phyloP scores from a whole-genome alignment of 768 basidiomycete species.

The Leccinellum rugosiceps region DNA sequence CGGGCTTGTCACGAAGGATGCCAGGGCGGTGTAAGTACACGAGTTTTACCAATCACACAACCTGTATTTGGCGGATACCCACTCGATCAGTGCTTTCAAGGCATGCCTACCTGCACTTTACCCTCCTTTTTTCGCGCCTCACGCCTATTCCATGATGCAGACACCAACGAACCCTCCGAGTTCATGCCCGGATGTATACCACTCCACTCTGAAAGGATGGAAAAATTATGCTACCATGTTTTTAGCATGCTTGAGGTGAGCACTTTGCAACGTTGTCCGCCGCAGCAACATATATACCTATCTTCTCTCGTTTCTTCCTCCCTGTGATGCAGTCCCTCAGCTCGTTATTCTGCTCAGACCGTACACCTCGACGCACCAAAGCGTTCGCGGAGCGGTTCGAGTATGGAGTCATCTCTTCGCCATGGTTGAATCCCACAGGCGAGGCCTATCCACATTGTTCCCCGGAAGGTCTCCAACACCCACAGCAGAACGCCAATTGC shows the following conservation, averaged over 20 bases:
- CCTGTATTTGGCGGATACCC: constrained; percentile 76
- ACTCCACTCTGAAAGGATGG: constrained; percentile 25
- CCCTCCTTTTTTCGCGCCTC: constrained; percentile 1
- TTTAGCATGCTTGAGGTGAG: constrained; percentile 37
- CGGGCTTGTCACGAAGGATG: neutral
- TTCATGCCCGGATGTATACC: constrained; percentile 55
- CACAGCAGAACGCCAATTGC: constrained; percentile 45
- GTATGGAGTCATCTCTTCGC: constrained; percentile 78
- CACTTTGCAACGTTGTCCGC: constrained; percentile 11
- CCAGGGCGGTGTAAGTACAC: too few relatives aligned
- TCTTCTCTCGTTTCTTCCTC: too few relatives aligned
- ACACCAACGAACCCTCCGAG: constrained; percentile 55
- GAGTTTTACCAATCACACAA: constrained; percentile 56
- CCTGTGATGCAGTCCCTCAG: constrained; percentile 35
- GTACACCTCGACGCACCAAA: constrained; percentile 36
- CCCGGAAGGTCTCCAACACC: constrained; percentile 41
- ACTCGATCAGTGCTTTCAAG: constrained; percentile 67
- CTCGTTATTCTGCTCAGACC: constrained; percentile 35
- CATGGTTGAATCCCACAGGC: constrained; percentile 28
- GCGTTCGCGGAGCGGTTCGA: constrained; percentile 78
- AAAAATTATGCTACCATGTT: constrained; percentile 25
- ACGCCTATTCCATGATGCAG: constrained; percentile 34
- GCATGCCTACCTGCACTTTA: constrained; percentile 31
- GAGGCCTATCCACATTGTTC: constrained; percentile 35
- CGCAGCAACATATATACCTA: neutral